Percentiles rank a stretch among this genome's conserved stretches.
These are phyloP conservation scores for Sophora flavescens DNA, from an alignment of 306 rosid species.

Conservation along the genomic window DNA sequence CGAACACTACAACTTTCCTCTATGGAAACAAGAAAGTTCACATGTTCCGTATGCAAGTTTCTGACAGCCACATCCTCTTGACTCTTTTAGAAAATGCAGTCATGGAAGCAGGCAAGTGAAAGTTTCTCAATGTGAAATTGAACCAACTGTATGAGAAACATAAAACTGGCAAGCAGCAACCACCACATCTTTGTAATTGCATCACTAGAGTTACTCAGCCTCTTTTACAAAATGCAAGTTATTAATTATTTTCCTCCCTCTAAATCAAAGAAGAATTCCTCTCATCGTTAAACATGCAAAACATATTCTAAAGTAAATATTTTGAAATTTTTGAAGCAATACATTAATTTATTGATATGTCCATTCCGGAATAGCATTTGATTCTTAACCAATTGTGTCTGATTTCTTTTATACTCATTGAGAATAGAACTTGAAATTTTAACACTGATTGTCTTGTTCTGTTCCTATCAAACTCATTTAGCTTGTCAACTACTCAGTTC, in stretches of 20 bases:
- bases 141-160: not conserved
- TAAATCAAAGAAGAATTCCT: constrained; percentile 17
- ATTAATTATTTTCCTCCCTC: constrained; percentile 5
- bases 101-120: not conserved
- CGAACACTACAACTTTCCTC: not conserved
- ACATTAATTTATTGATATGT: not conserved
- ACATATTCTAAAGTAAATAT: not conserved
- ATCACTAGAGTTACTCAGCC: not conserved
- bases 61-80: constrained; percentile 1
- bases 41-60: constrained; percentile 10
- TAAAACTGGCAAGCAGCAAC: constrained; percentile 25
- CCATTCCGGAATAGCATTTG: constrained; percentile 14
- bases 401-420: not conserved
- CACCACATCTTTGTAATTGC: not conserved
- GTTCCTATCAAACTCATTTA: not conserved
- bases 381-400: not conserved
- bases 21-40: not conserved
- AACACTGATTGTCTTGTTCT: not conserved
- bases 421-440: not conserved
- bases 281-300: not conserved
- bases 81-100: not conserved
- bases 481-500: not conserved
- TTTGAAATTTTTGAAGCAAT: constrained; percentile 3
- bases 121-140: not conserved
- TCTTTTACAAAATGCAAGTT: not conserved